Evolutionary conservation across 257 asterid species (phyloP).

Genomic region (Fraxinus excelsior): DNA sequence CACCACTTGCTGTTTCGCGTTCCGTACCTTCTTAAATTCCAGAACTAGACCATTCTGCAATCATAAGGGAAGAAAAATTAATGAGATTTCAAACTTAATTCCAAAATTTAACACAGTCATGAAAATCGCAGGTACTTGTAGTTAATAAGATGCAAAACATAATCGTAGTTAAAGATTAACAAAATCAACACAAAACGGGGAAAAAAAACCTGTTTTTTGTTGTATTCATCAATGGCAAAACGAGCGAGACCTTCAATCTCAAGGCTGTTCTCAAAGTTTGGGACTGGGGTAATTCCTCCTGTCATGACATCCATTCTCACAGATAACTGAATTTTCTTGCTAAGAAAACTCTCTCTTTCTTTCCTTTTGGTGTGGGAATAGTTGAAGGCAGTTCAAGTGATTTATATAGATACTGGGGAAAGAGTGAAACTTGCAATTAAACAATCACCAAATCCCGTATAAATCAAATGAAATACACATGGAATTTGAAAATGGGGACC

Average conservation of each 20-base stretch:
- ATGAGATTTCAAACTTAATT: background rate
- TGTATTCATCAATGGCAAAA: conserved; percentile 74
- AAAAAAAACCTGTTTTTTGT: conserved; percentile 55
- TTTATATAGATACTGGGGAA: background rate
- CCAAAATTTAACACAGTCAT: background rate
- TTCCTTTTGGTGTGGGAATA: background rate
- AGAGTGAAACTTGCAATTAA: background rate
- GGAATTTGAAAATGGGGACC: too few species aligned
- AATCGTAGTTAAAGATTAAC: too few species aligned
- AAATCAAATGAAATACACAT: background rate
- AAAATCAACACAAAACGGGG: too few species aligned
- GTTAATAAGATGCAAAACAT: too few species aligned
- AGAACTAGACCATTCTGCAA: too few species aligned
- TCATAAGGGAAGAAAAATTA: background rate
- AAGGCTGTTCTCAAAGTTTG: conserved; percentile 68
- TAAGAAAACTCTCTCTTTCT: too few species aligned
- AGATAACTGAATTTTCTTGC: background rate
- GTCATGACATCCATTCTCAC: conserved; percentile 54
- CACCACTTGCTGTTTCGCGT: too few species aligned
- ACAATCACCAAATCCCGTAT: too few species aligned
- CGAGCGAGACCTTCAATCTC: conserved; percentile 70
- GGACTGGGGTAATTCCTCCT: conserved; percentile 49
- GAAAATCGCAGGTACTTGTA: background rate
- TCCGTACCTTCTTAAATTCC: conserved; percentile 47
- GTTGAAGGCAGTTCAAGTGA: background rate